These are phyloP conservation scores for Drosera spatulata DNA, from an alignment of 179 eudicot species.

Conservation along the genomic window DNA sequence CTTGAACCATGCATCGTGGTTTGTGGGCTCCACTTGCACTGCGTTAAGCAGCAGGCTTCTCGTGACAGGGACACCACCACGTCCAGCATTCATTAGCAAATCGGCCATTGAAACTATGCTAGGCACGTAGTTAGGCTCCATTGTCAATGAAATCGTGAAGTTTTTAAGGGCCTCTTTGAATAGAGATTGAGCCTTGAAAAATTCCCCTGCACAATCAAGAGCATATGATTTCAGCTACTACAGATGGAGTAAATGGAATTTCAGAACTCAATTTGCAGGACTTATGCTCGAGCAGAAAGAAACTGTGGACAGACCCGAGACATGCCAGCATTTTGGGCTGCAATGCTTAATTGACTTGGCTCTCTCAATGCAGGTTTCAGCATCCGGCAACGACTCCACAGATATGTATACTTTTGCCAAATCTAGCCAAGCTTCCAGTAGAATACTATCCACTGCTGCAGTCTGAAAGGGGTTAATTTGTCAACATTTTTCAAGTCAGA, in stretches of 20 bases:
- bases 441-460: slow-evolving; percentile 27
- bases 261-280: not conserved
- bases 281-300: not conserved
- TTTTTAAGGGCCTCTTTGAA: slow-evolving; percentile 58
- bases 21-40: slow-evolving; percentile 60
- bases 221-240: not conserved
- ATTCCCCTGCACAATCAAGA: slow-evolving; percentile 28
- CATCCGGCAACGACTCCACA: slow-evolving; percentile 62
- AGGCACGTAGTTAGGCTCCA: slow-evolving; percentile 65
- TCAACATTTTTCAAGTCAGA: not conserved
- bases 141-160: slow-evolving; percentile 49
- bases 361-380: slow-evolving; percentile 53
- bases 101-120: slow-evolving; percentile 58
- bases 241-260: not conserved
- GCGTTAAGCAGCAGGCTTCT: slow-evolving; percentile 75
- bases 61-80: slow-evolving; percentile 39
- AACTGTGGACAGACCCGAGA: slow-evolving; percentile 37
- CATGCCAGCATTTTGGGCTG: slow-evolving; percentile 66
- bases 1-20: slow-evolving; percentile 67
- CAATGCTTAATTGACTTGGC: slow-evolving; percentile 37
- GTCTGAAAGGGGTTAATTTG: slow-evolving; percentile 16
- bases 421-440: slow-evolving; percentile 79
- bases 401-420: slow-evolving; percentile 54
- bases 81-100: slow-evolving; percentile 38
- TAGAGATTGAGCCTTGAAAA: slow-evolving; percentile 38